A percentile compares a stretch with the other conserved stretches of the same genome.
These are phyloP conservation scores for Acacia concinna DNA, from an alignment of 331 rosid genomes.

Conservation along the genomic window DNA sequence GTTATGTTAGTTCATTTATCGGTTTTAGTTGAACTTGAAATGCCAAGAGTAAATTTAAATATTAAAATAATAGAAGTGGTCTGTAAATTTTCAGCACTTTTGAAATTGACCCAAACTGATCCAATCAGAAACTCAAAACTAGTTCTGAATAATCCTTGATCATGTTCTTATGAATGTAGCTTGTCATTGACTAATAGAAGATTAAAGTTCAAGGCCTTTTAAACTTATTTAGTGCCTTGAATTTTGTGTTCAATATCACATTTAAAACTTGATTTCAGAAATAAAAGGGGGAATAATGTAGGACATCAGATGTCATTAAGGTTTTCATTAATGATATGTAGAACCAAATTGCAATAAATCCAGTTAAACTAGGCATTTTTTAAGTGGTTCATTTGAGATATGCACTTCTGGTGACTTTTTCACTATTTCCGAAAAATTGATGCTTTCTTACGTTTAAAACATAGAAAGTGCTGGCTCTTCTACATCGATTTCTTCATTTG, in stretches of 20 bases:
- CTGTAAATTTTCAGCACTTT: background rate
- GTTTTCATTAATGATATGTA: background rate
- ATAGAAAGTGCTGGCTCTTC: background rate
- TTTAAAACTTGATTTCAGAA: background rate
- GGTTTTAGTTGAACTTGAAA: background rate
- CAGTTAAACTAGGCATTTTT: background rate
- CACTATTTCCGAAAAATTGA: background rate
- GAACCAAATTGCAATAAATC: background rate
- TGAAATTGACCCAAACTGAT: background rate
- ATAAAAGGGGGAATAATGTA: background rate
- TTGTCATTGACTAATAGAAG: background rate
- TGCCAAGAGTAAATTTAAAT: background rate
- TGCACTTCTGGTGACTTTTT: background rate
- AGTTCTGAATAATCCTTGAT: background rate
- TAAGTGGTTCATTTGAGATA: background rate
- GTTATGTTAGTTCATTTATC: conserved; percentile 18
- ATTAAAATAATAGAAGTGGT: background rate
- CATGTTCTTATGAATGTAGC: background rate
- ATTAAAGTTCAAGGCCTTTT: background rate
- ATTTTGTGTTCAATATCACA: background rate
- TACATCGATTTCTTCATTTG: background rate
- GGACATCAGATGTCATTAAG: background rate
- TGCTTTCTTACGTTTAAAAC: background rate
- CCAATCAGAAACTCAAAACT: background rate
- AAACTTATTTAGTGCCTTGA: background rate